Evolutionary conservation across 1,284 basidiomycete species (phyloP).

Genomic region (Austroboletus niveus): DNA sequence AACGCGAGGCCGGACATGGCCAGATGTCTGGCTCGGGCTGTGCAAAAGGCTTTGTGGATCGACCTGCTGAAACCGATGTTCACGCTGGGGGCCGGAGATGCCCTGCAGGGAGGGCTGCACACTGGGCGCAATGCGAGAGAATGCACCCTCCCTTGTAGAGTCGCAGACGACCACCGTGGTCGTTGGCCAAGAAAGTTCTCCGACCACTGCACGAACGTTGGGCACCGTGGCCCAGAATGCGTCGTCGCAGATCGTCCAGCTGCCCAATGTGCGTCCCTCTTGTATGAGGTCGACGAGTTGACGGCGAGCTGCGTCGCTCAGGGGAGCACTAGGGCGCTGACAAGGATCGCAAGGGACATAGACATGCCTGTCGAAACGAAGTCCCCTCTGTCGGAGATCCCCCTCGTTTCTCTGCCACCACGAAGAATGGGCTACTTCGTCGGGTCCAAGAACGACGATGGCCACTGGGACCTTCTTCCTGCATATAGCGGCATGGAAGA

Average conservation of each 20-base stretch:
- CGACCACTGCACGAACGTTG: slow-evolving; percentile 21
- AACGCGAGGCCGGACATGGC: not conserved
- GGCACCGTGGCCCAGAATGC: slow-evolving; percentile 16
- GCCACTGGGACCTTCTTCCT: slow-evolving; percentile 21
- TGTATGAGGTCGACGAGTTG: slow-evolving; percentile 12
- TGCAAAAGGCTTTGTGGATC: slow-evolving; percentile 10
- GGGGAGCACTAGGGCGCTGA: not conserved
- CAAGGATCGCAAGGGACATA: slow-evolving; percentile 16
- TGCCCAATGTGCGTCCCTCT: slow-evolving; percentile 10
- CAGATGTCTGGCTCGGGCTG: slow-evolving; percentile 1
- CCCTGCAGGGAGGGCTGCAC: slow-evolving; percentile 11
- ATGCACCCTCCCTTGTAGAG: slow-evolving; percentile 7
- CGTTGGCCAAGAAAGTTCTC: slow-evolving; percentile 21
- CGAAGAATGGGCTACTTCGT: slow-evolving; percentile 3
- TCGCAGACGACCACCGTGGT: slow-evolving; percentile 24
- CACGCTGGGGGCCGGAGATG: not conserved
- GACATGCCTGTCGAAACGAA: slow-evolving; percentile 21
- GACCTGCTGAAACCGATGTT: slow-evolving; percentile 21
- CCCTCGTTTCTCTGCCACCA: slow-evolving; percentile 22
- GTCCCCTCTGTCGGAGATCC: slow-evolving; percentile 11
- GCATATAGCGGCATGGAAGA: slow-evolving; percentile 25
- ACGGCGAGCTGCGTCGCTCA: not conserved
- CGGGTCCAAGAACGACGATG: slow-evolving; percentile 20
- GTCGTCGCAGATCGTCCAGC: slow-evolving; percentile 15
- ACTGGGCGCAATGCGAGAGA: slow-evolving; percentile 6